Conservation (phyloP, 2,329 filamentous ascomycete genomes). For the Clathrospora elynae region DNA sequence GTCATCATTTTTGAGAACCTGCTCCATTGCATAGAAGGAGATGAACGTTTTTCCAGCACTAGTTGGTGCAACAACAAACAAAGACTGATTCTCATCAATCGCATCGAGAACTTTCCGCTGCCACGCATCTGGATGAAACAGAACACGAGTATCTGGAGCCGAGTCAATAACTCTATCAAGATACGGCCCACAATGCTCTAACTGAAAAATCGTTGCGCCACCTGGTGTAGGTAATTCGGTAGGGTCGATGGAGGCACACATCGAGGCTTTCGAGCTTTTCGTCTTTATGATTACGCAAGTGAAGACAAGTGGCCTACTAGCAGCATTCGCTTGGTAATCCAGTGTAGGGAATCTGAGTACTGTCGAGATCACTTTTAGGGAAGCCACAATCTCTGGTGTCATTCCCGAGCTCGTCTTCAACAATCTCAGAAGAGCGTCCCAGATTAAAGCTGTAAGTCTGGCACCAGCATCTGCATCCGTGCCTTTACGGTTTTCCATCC, state of each 20-base stretch:
- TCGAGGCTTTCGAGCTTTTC: neutral
- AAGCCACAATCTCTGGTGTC: slow-evolving; percentile 8
- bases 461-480: slow-evolving; percentile 5
- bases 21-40: slow-evolving; percentile 81
- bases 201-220: slow-evolving; percentile 1
- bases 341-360: slow-evolving; percentile 7
- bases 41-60: slow-evolving; percentile 83
- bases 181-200: slow-evolving; percentile 67
- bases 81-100: slow-evolving; percentile 70
- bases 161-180: slow-evolving; percentile 76
- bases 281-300: slow-evolving; percentile 8
- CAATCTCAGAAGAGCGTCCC: slow-evolving; percentile 8
- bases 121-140: slow-evolving; percentile 76
- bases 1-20: slow-evolving; percentile 68
- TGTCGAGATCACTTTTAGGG: slow-evolving; percentile 7
- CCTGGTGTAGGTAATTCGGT: slow-evolving; percentile 1
- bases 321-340: slow-evolving; percentile 7
- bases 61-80: slow-evolving; percentile 77
- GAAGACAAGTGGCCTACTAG: slow-evolving; percentile 8
- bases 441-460: slow-evolving; percentile 10
- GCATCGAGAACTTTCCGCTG: slow-evolving; percentile 73
- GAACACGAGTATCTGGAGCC: slow-evolving; percentile 67
- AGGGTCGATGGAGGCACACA: neutral
- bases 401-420: slow-evolving; percentile 7
- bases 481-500: slow-evolving; percentile 6